These are phyloP conservation scores for Cladorrhinum sp. DNA, from an alignment of 2,329 filamentous ascomycete genomes.

Conservation along the genomic window DNA sequence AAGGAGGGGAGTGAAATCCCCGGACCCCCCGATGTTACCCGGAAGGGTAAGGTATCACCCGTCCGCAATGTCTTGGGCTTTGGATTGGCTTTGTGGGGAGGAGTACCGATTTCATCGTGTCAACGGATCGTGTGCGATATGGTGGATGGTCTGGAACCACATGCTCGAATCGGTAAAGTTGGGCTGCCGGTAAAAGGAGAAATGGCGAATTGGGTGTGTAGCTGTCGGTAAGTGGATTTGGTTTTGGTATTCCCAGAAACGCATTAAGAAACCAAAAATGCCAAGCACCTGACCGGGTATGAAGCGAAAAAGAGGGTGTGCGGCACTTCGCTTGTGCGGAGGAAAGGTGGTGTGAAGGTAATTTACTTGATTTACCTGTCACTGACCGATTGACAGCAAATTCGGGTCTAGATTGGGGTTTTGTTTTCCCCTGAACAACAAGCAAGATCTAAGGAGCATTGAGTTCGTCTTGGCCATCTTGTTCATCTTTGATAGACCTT, in stretches of 20 bases:
- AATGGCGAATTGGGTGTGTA: neutral
- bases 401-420: too few relatives aligned
- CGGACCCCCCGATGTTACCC: neutral
- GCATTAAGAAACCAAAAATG: neutral
- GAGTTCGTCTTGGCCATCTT: neutral
- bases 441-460: neutral
- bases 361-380: neutral
- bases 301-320: neutral
- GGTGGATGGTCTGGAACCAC: neutral
- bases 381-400: neutral
- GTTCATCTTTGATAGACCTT: neutral
- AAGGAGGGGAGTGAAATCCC: neutral
- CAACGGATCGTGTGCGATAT: neutral
- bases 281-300: neutral
- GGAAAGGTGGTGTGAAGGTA: neutral
- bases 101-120: neutral
- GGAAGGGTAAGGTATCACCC: slow-evolving; percentile 4
- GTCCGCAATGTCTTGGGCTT: neutral
- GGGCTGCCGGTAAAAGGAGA: neutral
- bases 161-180: neutral
- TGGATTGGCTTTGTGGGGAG: neutral
- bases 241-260: neutral
- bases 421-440: too few relatives aligned
- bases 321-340: neutral
- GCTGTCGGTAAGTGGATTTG: neutral